Evolutionary conservation across 2,329 filamentous ascomycete genomes (phyloP).

Genomic region (Seiridium cupressi): DNA sequence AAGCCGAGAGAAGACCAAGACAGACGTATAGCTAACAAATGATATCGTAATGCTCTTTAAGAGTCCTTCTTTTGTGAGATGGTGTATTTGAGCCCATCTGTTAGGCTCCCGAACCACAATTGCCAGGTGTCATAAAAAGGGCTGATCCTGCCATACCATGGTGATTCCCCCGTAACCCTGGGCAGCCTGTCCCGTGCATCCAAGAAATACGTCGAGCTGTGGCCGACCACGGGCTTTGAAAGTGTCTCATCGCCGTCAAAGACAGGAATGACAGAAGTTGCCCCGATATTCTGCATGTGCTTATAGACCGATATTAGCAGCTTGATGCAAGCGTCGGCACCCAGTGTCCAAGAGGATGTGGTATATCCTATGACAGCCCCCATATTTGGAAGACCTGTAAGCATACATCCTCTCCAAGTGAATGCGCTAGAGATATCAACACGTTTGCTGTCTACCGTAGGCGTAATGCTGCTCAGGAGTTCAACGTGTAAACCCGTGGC

Average conservation of each 20-base stretch:
- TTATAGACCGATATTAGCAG: slow-evolving; percentile 49
- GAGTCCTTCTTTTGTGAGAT: slow-evolving; percentile 15
- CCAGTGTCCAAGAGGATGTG: slow-evolving; percentile 61
- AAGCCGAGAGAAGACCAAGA: too few species aligned
- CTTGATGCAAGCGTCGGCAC: slow-evolving; percentile 51
- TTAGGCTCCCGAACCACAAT: slow-evolving; percentile 22
- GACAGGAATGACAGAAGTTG: slow-evolving; percentile 42
- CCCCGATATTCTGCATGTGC: slow-evolving; percentile 43
- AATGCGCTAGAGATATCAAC: slow-evolving; percentile 44
- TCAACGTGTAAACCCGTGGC: slow-evolving; percentile 61
- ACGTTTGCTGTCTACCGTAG: slow-evolving; percentile 47
- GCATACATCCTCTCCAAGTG: slow-evolving; percentile 59
- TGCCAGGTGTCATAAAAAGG: slow-evolving; percentile 17
- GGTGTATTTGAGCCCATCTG: slow-evolving; percentile 18
- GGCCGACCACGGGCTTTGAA: slow-evolving; percentile 16
- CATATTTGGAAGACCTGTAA: slow-evolving; percentile 60
- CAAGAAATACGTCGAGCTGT: slow-evolving; percentile 18
- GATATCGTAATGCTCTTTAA: not conserved
- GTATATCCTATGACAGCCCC: slow-evolving; percentile 59
- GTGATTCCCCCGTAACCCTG: slow-evolving; percentile 16
- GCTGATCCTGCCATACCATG: slow-evolving; percentile 21
- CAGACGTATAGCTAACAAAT: too few species aligned
- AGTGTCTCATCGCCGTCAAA: slow-evolving; percentile 35
- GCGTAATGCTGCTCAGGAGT: slow-evolving; percentile 48
- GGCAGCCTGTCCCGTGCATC: slow-evolving; percentile 17